A percentile compares a stretch with the other conserved stretches of the same genome.
phyloP scores from a whole-genome alignment of 345 rosid genomes.

The rapeseed (Brassica napus) region DNA sequence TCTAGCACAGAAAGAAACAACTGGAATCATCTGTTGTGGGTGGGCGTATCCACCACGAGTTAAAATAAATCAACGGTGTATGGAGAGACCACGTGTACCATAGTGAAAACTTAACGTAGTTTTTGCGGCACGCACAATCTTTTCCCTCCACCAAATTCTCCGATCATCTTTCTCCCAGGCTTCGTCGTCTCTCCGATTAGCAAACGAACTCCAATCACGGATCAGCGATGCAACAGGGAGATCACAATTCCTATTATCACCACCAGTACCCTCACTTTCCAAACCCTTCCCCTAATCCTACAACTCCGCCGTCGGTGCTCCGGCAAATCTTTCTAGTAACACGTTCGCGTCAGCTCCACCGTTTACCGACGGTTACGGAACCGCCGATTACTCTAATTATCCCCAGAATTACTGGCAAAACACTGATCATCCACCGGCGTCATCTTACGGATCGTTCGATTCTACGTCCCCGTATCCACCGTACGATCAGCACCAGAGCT shows the following conservation, averaged over 20 bases:
- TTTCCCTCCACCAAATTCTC: constrained; percentile 15
- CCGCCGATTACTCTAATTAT: constrained; percentile 42
- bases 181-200: neutral
- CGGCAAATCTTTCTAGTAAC: constrained; percentile 49
- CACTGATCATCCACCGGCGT: constrained; percentile 43
- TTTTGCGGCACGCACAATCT: constrained; percentile 10
- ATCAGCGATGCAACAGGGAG: constrained; percentile 71
- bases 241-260: constrained; percentile 63
- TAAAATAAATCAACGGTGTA: too few species aligned
- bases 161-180: constrained; percentile 17
- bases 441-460: too few species aligned
- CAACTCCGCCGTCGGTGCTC: constrained; percentile 38
- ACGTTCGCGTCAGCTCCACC: constrained; percentile 92
- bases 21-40: neutral
- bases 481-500: neutral
- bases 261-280: constrained; percentile 52
- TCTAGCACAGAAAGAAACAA: neutral
- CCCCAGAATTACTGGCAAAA: constrained; percentile 54
- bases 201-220: neutral
- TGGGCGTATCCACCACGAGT: too few species aligned
- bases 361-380: constrained; percentile 48
- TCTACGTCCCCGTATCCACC: constrained; percentile 44
- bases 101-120: neutral
- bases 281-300: constrained; percentile 39
- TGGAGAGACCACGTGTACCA: constrained; percentile 13